These are phyloP conservation scores for Comarum palustre DNA, from an alignment of 306 rosid genomes.

Conservation along the genomic window DNA sequence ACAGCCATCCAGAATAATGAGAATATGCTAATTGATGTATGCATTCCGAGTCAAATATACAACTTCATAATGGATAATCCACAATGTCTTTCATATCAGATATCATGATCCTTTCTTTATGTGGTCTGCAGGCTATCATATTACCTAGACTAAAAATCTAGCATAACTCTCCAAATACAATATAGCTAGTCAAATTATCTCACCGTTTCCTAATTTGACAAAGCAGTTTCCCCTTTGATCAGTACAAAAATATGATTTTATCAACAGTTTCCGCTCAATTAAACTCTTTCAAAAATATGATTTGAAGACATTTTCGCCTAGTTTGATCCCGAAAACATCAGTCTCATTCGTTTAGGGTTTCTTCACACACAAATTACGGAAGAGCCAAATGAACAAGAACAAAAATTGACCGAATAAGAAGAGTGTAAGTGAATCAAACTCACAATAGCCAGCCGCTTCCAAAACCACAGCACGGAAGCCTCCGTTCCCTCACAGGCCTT, in stretches of 20 bases:
- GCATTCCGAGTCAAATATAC: not conserved
- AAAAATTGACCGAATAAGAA: not conserved
- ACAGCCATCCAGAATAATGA: not conserved
- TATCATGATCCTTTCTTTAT: not conserved
- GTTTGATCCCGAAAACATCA: not conserved
- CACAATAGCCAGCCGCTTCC: conserved; percentile 80
- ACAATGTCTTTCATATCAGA: not conserved
- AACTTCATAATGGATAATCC: not conserved
- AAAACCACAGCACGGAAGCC: conserved; percentile 72
- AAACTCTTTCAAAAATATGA: not conserved
- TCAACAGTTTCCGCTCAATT: not conserved
- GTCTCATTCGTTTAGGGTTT: not conserved
- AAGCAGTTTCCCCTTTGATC: not conserved
- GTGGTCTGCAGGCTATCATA: not conserved
- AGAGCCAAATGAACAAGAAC: not conserved
- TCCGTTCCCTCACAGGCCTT: conserved; percentile 46
- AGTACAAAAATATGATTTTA: too few relatives aligned
- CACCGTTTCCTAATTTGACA: too few relatives aligned
- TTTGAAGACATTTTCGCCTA: not conserved
- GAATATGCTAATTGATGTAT: not conserved
- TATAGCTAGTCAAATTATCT: too few relatives aligned
- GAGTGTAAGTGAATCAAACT: conserved; percentile 33
- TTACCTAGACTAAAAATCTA: not conserved
- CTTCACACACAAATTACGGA: too few relatives aligned
- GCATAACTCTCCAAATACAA: conserved; percentile 1